Percentiles rank a stretch among this genome's conserved stretches.
Evolutionary conservation across 495 filamentous ascomycete genomes (phyloP).

Genomic region (Trichoderma virens): DNA sequence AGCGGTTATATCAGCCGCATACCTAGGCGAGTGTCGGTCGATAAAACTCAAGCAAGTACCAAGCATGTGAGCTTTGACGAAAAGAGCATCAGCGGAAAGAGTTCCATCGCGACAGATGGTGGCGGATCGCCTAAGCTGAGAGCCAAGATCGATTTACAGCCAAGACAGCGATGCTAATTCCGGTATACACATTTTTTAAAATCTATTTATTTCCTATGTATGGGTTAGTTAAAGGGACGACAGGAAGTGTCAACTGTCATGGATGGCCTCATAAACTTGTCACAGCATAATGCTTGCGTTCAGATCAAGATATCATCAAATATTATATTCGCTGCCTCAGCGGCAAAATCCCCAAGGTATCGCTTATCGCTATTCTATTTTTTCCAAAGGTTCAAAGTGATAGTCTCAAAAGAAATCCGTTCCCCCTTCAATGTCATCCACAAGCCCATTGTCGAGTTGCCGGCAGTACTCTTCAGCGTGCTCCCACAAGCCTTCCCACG

Average conservation of each 20-base stretch:
- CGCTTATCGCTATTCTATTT: constrained; percentile 4
- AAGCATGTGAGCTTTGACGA: not conserved
- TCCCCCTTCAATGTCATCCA: not conserved
- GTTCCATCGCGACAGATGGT: not conserved
- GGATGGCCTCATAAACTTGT: no score
- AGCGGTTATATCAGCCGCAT: no score
- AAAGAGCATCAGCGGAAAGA: not conserved
- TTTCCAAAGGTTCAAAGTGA: not conserved
- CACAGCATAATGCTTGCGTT: no score
- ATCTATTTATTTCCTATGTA: no score
- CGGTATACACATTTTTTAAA: no score
- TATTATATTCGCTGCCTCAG: not conserved
- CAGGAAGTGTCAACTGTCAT: no score
- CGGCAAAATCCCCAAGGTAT: not conserved
- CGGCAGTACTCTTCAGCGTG: not conserved
- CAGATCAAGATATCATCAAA: no score
- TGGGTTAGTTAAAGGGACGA: no score
- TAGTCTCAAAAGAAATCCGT: not conserved
- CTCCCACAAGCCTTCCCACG: not conserved
- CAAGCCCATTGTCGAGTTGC: not conserved
- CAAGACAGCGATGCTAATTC: not conserved
- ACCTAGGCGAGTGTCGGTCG: no score
- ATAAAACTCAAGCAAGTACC: no score
- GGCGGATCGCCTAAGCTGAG: not conserved
- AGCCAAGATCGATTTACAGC: not conserved